These are phyloP conservation scores for Penicillium steckii DNA, from an alignment of 495 filamentous ascomycete genomes.

Conservation along the genomic window DNA sequence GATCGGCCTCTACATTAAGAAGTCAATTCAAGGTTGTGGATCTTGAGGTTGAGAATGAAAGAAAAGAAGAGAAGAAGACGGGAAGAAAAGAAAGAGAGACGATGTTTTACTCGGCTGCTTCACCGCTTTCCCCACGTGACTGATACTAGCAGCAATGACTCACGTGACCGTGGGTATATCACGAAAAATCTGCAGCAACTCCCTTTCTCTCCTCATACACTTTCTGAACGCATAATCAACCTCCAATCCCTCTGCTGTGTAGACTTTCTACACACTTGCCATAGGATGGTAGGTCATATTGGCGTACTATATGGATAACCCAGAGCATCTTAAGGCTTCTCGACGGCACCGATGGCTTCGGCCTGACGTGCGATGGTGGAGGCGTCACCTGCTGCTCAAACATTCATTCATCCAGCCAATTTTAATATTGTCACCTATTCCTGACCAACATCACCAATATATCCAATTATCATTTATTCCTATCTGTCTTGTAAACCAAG, in stretches of 20 bases:
- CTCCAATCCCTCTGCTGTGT: conserved; percentile 38
- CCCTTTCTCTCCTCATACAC: conserved; percentile 40
- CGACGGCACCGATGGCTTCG: conserved; percentile 30
- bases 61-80: neutral
- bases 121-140: conserved; percentile 11
- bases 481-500: too few species aligned
- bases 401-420: conserved; percentile 18
- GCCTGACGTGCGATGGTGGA: conserved; percentile 35
- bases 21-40: too few species aligned
- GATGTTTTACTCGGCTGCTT: neutral
- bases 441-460: too few species aligned
- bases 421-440: too few species aligned
- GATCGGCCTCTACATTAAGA: too few species aligned
- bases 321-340: conserved; percentile 31
- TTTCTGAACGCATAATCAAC: conserved; percentile 56
- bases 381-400: conserved; percentile 42
- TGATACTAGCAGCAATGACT: neutral
- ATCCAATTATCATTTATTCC: too few species aligned
- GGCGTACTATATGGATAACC: conserved; percentile 47
- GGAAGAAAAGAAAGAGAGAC: neutral
- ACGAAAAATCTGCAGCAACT: conserved; percentile 13
- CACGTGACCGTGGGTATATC: conserved; percentile 26
- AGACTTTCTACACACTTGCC: too few species aligned
- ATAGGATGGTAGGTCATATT: conserved; percentile 56
- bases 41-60: too few species aligned